Evolutionary conservation across 768 basidiomycete species (phyloP), one percentile per base, ranked within the genome.

Genomic region (Suillus alpinus): DNA sequence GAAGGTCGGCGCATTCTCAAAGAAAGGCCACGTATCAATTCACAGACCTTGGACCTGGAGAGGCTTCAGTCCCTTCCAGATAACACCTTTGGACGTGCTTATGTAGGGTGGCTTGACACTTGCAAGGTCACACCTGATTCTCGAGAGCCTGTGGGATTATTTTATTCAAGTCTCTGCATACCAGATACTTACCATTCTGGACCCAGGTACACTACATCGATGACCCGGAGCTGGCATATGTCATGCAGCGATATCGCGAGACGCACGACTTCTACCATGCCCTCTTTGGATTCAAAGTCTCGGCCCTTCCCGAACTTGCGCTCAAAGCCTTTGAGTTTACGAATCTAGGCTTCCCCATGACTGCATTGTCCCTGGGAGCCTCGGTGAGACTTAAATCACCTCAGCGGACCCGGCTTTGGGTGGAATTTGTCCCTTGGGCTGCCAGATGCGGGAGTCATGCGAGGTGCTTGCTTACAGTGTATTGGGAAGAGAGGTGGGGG

Each of bases 261-360:
- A 96, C 91, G 64, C 97, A 99, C 75, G 96, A 99, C 76, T 89
- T 98, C 66, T 97, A 98, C 71, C 97, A 99, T 70, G 92, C 92
- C 68, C 83, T 98, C 62, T 87, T 87, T 77, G 86, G 86, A 66
- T 81, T 98, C 9, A 95, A 94, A 0, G 94, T 98, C 60, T 88
- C 88, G 62, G 90, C 96, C 68, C 85, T 91, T 60, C 92, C 90
- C 51, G 97, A 99, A 72, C 82, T 99, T 34, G 93, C 94, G 1
- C 84, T 98, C 73, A 99, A 99, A 71, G 89, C 86, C 66, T 94
- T 98, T 68, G 97, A 98, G 73, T 90, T 95, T 61, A 84, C 91
- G 32, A 98, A 99, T 75, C 81, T 97, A 67, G 87, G 90, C 14
- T 81, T 98, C 2, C 96, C 95, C 1, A 89, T 98, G 78, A 85